phyloP scores from a whole-genome alignment of 805 yeast species.

The Suhomyces sp. region DNA sequence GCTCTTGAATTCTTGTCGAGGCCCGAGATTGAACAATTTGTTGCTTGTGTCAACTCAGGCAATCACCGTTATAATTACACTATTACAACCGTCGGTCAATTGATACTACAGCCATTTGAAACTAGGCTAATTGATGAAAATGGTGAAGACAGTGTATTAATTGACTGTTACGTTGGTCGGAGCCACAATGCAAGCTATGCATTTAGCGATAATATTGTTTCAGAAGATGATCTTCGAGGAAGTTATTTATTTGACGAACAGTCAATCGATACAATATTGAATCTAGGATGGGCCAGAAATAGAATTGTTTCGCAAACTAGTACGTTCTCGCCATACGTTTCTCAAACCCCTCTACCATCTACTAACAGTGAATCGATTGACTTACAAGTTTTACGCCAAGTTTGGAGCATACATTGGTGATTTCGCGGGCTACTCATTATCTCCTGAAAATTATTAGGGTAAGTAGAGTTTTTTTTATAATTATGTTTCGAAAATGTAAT shows the following conservation, averaged over 20 bases:
- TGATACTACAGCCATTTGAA: neutral
- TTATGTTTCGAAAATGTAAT: too few relatives aligned
- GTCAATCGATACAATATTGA: neutral
- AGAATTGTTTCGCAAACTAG: neutral
- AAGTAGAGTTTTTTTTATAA: too few relatives aligned
- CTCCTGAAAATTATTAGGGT: too few relatives aligned
- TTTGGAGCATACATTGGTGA: too few relatives aligned
- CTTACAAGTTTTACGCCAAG: too few relatives aligned
- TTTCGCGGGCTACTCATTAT: too few relatives aligned
- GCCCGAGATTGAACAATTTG: neutral
- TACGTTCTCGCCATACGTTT: neutral
- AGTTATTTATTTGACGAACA: neutral
- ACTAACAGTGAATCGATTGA: too few relatives aligned
- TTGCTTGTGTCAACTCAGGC: neutral
- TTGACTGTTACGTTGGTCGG: neutral
- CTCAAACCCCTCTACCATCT: neutral
- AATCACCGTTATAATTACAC: neutral
- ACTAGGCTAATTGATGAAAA: neutral
- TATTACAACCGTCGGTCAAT: neutral
- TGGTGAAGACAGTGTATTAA: neutral
- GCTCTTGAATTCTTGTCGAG: neutral
- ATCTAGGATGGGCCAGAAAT: neutral
- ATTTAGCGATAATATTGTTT: neutral
- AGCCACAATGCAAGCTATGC: neutral
- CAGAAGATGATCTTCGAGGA: neutral